These are phyloP conservation scores for Cryphonectria naterciae DNA, from an alignment of 2,329 filamentous ascomycete genomes.

Conservation along the genomic window DNA sequence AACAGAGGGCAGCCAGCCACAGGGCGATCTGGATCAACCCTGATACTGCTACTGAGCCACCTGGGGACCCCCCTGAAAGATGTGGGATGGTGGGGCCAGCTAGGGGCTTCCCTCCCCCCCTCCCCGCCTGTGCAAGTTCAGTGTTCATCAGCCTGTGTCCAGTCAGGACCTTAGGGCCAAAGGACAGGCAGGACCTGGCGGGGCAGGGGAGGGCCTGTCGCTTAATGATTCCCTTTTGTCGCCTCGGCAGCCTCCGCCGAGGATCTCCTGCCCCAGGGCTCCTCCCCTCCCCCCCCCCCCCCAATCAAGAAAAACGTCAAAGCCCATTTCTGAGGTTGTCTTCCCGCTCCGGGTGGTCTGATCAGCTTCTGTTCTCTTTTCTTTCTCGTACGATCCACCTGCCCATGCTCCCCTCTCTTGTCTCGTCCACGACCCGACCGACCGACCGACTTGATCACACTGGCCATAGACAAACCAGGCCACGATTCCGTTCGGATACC, in stretches of 20 bases:
- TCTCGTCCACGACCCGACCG: not conserved
- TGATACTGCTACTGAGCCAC: not conserved
- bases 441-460: not conserved
- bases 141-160: not conserved
- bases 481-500: not conserved
- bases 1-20: slow-evolving; percentile 1
- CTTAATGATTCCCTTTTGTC: not conserved
- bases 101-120: not conserved
- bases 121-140: not conserved
- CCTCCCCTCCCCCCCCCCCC: not conserved
- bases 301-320: slow-evolving; percentile 7
- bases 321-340: slow-evolving; percentile 1
- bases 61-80: not conserved
- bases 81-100: not conserved
- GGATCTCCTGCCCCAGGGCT: not conserved
- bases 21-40: not conserved
- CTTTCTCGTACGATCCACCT: slow-evolving; percentile 17
- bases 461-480: not conserved
- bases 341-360: slow-evolving; percentile 9
- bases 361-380: slow-evolving; percentile 12
- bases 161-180: not conserved
- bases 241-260: slow-evolving; percentile 6
- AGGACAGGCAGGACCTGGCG: not conserved
- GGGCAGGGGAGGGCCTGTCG: slow-evolving; percentile 4
- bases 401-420: slow-evolving; percentile 10